Base-by-base conservation (phyloP, 768 basidiomycete species). In the Stropharia rugosoannulata region DNA sequence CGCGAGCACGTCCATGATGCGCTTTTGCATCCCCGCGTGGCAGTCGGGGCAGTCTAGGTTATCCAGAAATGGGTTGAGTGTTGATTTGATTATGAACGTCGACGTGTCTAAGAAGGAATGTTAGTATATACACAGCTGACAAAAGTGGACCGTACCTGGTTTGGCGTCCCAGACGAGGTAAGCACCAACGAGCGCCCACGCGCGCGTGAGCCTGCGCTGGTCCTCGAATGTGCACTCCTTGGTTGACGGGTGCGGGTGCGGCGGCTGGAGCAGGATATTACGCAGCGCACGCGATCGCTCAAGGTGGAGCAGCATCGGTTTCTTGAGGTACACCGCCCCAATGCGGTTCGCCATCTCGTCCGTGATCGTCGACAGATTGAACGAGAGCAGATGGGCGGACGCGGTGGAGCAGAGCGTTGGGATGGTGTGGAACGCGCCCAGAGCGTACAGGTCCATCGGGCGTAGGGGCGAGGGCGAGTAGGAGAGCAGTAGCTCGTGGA, bases 41-140 rank as follows among this genome's bases (percentile, higher is more conserved):
- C 83, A 85, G 11, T 73, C 58, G 1, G 74, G 70, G 66, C 83
- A 85, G 5, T 67, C 59, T 1, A 84, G 61, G 43, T 77, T 75
- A 19, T 81, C 78, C 8, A 72, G 74, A 25, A 84, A 62, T 36
- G 84, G 79, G 6, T 71, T 69, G 38, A 85, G 72, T 6, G 79
- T 75, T 5, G 68, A 66, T 57, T 81, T 77, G 59, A 85, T 82
- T 5, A 69, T 69, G 37, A 70, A 69, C 18, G 74, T 75, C 6
- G 82, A 80, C 11, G 83, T 57, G 62, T 85, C 83, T 84, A 11
- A 1, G 19, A 18, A 4, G 25, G 5, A n/a, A 8, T 18, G 27
- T 15, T 0, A 27, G 15, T 25, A 27, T 32, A 13, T 16, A 2
- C n/a, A 3, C 15, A 15, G 13, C 11, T 13, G 18, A 8, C 1